Evolutionary conservation across 1,284 basidiomycete species (phyloP).

Genomic region (Wolfiporia cocos): DNA sequence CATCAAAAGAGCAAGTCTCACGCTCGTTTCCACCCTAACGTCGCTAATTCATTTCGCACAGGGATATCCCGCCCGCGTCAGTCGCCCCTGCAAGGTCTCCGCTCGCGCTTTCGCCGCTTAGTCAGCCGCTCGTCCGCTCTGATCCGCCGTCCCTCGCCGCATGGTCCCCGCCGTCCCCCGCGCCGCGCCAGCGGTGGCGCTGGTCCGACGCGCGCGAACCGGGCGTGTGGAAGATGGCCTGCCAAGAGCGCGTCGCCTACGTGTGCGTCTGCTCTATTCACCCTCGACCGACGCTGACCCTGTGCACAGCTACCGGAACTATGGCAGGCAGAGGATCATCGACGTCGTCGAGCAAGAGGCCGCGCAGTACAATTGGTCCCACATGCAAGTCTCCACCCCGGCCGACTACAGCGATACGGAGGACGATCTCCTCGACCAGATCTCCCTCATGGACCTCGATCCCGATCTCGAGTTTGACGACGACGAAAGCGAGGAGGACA

Average conservation of each 20-base stretch:
- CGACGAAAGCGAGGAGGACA: conserved; percentile 4
- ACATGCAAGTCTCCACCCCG: background rate
- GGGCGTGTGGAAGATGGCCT: conserved; percentile 5
- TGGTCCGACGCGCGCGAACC: conserved; percentile 1
- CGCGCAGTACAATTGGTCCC: no score
- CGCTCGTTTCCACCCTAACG: no score
- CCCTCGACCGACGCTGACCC: background rate
- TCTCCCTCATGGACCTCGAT: conserved; percentile 3
- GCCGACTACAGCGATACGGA: conserved; percentile 1
- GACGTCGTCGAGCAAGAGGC: background rate
- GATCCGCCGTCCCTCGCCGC: no score
- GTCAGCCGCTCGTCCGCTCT: no score
- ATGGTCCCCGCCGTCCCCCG: no score
- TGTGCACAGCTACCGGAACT: background rate
- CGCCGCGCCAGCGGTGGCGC: background rate
- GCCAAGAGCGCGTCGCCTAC: conserved; percentile 3
- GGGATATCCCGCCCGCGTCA: no score
- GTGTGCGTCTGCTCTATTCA: background rate
- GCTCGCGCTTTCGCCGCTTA: no score
- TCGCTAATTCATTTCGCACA: no score
- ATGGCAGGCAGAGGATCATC: background rate
- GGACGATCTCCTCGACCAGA: background rate
- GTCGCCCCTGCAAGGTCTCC: no score
- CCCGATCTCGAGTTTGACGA: conserved; percentile 2
- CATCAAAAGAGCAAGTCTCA: no score